Conservation (phyloP, 164 flowering plant species). For the Annona cherimola region DNA sequence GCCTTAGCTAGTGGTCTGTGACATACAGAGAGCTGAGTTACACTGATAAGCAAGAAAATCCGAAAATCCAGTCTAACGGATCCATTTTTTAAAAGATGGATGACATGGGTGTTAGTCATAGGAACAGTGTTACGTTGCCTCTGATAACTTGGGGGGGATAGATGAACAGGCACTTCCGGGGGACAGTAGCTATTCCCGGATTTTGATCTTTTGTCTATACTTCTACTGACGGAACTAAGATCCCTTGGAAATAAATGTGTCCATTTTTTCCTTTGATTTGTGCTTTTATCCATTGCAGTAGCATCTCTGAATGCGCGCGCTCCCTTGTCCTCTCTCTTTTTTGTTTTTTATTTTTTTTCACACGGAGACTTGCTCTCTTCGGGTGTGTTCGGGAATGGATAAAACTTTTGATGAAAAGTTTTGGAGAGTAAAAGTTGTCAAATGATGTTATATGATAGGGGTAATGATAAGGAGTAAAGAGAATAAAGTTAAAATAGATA, state of each 20-base stretch:
- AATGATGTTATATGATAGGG: no score
- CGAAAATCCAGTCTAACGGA: slow-evolving; percentile 32
- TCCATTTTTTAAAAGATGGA: slow-evolving; percentile 35
- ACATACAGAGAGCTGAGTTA: slow-evolving; percentile 40
- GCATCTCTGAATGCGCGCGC: background rate
- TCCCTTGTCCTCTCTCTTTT: background rate
- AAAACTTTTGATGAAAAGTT: no score
- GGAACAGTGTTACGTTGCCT: background rate
- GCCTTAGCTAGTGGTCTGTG: slow-evolving; percentile 63
- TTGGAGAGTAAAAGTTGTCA: no score
- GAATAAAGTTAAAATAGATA: no score
- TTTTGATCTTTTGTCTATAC: slow-evolving; percentile 42
- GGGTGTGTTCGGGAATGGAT: no score
- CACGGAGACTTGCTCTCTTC: no score
- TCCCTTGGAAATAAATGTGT: slow-evolving; percentile 34
- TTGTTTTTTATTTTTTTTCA: background rate
- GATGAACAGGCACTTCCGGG: slow-evolving; percentile 18
- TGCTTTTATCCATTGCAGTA: slow-evolving; percentile 11
- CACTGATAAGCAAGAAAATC: slow-evolving; percentile 24
- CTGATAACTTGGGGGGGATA: background rate
- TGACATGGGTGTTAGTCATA: slow-evolving; percentile 9
- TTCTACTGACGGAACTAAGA: slow-evolving; percentile 42
- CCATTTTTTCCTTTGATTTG: slow-evolving; percentile 25
- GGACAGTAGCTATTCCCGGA: slow-evolving; percentile 27
- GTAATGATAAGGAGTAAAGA: no score